Conservation (phyloP, 805 yeast genomes). For the Ascoidea rubescens region DNA sequence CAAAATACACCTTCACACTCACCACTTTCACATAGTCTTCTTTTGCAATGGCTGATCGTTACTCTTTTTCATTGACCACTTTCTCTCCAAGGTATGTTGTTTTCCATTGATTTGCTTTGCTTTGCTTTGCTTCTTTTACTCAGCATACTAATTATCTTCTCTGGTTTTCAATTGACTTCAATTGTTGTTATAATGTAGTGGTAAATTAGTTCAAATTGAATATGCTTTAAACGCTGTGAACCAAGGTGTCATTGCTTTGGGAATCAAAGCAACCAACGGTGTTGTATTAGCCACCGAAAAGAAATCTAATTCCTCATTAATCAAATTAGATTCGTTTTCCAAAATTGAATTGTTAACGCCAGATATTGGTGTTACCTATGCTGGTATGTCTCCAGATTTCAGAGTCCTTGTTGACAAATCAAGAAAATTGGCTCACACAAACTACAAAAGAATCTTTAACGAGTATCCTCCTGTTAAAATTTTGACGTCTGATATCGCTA, state of each 20-base stretch:
- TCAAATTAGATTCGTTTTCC: constrained; percentile 58
- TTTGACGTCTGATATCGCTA: constrained; percentile 87
- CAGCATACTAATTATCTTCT: neutral
- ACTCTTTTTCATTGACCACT: constrained; percentile 92
- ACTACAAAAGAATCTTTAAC: constrained; percentile 84
- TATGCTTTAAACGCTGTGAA: constrained; percentile 95
- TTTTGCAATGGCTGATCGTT: constrained; percentile 82
- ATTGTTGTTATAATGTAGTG: constrained; percentile 31
- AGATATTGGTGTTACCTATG: constrained; percentile 89
- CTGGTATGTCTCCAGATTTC: constrained; percentile 99
- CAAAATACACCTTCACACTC: no score
- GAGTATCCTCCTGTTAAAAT: constrained; percentile 96
- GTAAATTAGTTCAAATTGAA: constrained; percentile 94
- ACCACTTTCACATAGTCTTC: no score
- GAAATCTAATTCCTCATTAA: constrained; percentile 67
- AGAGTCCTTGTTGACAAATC: constrained; percentile 89
- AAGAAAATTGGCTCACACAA: constrained; percentile 83
- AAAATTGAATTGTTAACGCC: constrained; percentile 84
- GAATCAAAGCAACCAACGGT: constrained; percentile 91
- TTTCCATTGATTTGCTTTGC: neutral
- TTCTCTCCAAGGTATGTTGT: constrained; percentile 74
- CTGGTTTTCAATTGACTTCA: neutral
- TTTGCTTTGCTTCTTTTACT: neutral
- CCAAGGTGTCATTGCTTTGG: constrained; percentile 94
- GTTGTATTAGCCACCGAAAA: constrained; percentile 94